Evolutionary conservation across 139 green algal genomes (phyloP), one percentile per base, ranked within the genome.

Genomic region (Tetradesmus lagerheimii): DNA sequence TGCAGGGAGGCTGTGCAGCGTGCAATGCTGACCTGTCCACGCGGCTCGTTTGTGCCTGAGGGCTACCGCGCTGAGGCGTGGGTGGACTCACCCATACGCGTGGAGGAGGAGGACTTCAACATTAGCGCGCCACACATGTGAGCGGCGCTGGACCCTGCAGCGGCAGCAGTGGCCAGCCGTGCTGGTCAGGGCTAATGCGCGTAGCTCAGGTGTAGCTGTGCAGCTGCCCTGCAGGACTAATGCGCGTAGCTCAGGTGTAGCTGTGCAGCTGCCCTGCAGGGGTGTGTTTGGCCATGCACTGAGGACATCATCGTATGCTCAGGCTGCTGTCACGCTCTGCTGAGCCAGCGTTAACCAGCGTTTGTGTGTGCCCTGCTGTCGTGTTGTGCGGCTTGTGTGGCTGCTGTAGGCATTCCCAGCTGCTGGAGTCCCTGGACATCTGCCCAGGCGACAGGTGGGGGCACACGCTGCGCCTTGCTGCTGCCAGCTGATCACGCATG

Each of bases 101-200:
- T 96, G 74, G 86, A 91, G 43, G 79, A 87, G 77, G 31, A 93
- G 11, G 94, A 93, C 57, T 97, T 97, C 93, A 98, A 98, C 93
- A 95, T 98, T 34, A 94, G 88, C 0, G 96, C 96, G 4, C 96
- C 96, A 47, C 96, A 98, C 93, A 97, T 98, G 93, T 89, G 34
- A 53, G 85, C 62, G 20, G 62, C 62, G 16, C 62, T 74, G 62
- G 20, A 74, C n/a, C n/a, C n/a, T n/a, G n/a, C n/a, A n/a, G n/a
- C 8, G 20, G 62, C 8, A 74, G 62, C 62, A 6, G 20, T 4
- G 64, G 27, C 64, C 18, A 75, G 2, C 64, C 64, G 12, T 62
- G 47, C 47, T n/a, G n/a, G n/a, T n/a, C n/a, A n/a, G n/a, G n/a
- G n/a, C n/a, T n/a, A n/a, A n/a, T n/a, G n/a, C n/a, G n/a, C n/a